Conservation (phyloP, 352 stramenopile species). For the Pythium myriotylum region DNA sequence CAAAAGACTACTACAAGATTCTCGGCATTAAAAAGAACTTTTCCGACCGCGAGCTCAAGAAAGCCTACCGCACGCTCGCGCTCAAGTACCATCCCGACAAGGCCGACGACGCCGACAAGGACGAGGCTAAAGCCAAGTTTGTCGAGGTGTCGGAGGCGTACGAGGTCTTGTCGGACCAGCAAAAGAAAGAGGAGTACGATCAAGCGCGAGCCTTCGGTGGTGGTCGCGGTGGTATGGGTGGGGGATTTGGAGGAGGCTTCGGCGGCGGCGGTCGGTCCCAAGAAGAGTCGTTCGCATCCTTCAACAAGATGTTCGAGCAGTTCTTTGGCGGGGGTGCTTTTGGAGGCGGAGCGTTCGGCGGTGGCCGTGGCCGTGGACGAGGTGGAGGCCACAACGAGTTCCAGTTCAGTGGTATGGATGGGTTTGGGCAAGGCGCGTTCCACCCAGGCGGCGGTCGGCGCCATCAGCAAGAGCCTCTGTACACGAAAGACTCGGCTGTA, state of each 20-base stretch:
- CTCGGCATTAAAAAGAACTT: conserved; percentile 73
- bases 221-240: conserved; percentile 24
- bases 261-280: conserved; percentile 35
- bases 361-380: conserved; percentile 35
- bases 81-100: conserved; percentile 92
- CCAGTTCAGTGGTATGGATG: conserved; percentile 81
- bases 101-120: conserved; percentile 73
- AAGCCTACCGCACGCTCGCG: conserved; percentile 86
- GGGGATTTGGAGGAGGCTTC: conserved; percentile 28
- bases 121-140: conserved; percentile 90
- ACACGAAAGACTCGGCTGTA: conserved; percentile 62
- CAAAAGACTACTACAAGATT: conserved; percentile 86
- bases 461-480: conserved; percentile 48
- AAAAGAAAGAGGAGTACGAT: conserved; percentile 92
- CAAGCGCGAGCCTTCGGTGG: conserved; percentile 55
- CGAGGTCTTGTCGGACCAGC: conserved; percentile 90
- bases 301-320: conserved; percentile 89
- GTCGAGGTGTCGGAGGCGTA: conserved; percentile 93
- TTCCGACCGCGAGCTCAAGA: conserved; percentile 83
- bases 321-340: conserved; percentile 64
- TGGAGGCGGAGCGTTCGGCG: conserved; percentile 29
- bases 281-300: conserved; percentile 69
- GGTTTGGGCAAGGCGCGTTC: conserved; percentile 56
- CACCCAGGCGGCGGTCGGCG: conserved; percentile 18
- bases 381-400: conserved; percentile 66